Base-by-base conservation (phyloP, 805 yeast species). In the Metschnikowia santaceciliae region DNA sequence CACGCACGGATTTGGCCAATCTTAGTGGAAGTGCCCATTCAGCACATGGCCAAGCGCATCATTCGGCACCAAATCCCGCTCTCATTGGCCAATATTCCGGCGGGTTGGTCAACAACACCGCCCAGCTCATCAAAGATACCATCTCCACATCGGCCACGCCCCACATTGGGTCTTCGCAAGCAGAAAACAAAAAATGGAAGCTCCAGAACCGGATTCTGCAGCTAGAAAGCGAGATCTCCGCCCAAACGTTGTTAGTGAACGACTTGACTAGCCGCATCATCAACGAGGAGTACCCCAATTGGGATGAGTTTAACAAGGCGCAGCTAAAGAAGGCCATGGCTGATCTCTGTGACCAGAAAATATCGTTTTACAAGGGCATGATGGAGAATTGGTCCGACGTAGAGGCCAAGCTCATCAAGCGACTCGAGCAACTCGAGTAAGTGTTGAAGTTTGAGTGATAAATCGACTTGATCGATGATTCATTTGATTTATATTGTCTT, bases 221-320 rank as follows among this genome's bases (percentile, higher is more conserved):
- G 50, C 63, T 80, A 46, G 81, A 80, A 56, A 62, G 61, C 30
- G 85, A 79, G 54, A 74, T 76, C 37, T 58, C 63, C 8, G 55
- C 59, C 7, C 79, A 81, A 43, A 72, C 78, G 10, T 65, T 71
- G 43, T 58, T 80, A 40, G 81, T 76, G 42, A 68, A 72, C 46
- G 75, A 71, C 40, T 71, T 76, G 55, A 81, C 81, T 26, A 63
- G 55, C 48, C 76, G 72, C 53, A 71, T 80, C 6, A 65, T 80
- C 34, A 67, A 72, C 37, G 78, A 72, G 51, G 85, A 80, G 59
- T 80, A 76, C 57, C 79, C 77, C 3, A 69, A 84, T 54, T 92
- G 95, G 75, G 96, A 92, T 60, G 77, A 75, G 22, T 86, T 89
- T 54, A 90, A 90, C 67, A 81, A 88, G 32, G 74, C 77, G 35